phyloP scores from a whole-genome alignment of 2,329 filamentous ascomycete species.

The Aspergillus candidus region DNA sequence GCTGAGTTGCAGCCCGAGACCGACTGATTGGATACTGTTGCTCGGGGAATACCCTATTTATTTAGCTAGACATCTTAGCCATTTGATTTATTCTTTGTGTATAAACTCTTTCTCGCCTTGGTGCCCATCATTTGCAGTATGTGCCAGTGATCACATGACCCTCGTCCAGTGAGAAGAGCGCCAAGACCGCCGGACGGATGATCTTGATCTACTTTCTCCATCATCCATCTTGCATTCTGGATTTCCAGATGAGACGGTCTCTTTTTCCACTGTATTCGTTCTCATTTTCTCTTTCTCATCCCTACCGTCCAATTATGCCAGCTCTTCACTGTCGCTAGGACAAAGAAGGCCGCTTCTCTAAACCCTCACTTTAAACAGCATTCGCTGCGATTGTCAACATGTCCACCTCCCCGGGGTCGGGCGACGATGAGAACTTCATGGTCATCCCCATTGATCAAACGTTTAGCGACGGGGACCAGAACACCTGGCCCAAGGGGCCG shows the following conservation, averaged over 20 bases:
- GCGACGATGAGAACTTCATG: conserved; percentile 18
- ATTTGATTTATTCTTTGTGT: not conserved
- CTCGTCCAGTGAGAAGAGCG: not conserved
- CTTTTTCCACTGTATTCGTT: not conserved
- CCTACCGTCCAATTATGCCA: too few species aligned
- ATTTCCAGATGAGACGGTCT: not conserved
- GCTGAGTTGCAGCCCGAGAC: not conserved
- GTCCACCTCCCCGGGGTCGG: conserved; percentile 5
- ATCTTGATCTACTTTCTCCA: too few species aligned
- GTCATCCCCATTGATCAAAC: conserved; percentile 29
- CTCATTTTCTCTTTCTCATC: too few species aligned
- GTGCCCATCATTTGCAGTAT: not conserved
- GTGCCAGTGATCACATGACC: conserved; percentile 4
- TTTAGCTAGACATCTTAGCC: not conserved
- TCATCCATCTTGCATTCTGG: too few species aligned
- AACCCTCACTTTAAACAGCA: not conserved
- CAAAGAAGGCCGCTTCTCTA: not conserved
- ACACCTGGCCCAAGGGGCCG: conserved; percentile 32
- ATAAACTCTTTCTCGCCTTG: not conserved
- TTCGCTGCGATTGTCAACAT: conserved; percentile 2
- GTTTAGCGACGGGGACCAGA: conserved; percentile 35
- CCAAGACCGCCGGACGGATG: too few species aligned
- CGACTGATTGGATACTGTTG: not conserved
- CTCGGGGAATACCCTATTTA: not conserved
- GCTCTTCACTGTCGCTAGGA: too few species aligned